A percentile compares a stretch with the other conserved stretches of the same genome.
Conservation (phyloP, 139 green algal species). For the Picochlorum costavermella region DNA sequence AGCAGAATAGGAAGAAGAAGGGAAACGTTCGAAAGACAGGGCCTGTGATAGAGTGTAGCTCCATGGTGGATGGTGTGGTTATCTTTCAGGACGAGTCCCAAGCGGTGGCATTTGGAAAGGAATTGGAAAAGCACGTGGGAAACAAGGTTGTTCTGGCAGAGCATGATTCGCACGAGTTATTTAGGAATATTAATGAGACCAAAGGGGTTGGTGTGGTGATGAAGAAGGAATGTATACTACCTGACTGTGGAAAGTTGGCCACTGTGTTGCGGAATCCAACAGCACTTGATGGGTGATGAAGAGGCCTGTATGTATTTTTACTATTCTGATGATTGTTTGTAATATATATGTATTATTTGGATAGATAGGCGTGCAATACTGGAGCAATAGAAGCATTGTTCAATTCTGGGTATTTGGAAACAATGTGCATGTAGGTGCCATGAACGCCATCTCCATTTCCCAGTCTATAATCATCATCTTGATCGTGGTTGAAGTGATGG, state of each 20-base stretch:
- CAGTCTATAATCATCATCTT: neutral
- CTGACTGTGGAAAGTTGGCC: constrained; percentile 47
- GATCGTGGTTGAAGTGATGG: neutral
- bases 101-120: constrained; percentile 41
- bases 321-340: too few relatives aligned
- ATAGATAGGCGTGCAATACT: constrained; percentile 43
- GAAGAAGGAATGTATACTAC: constrained; percentile 20
- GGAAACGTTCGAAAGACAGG: constrained; percentile 7
- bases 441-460: constrained; percentile 26
- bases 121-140: constrained; percentile 35
- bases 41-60: constrained; percentile 25
- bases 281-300: constrained; percentile 15
- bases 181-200: constrained; percentile 42
- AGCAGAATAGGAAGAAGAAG: constrained; percentile 17
- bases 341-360: too few relatives aligned
- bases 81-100: constrained; percentile 44
- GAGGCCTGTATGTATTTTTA: too few relatives aligned
- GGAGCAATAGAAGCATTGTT: constrained; percentile 27
- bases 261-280: constrained; percentile 23
- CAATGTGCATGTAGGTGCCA: constrained; percentile 28
- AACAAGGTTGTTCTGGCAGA: constrained; percentile 30
- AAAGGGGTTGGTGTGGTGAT: constrained; percentile 51
- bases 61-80: constrained; percentile 53
- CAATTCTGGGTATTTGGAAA: constrained; percentile 24
- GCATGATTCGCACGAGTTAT: constrained; percentile 48